Evolutionary conservation across 2,329 filamentous ascomycete species (phyloP).

Genomic region (Microsporum canis): DNA sequence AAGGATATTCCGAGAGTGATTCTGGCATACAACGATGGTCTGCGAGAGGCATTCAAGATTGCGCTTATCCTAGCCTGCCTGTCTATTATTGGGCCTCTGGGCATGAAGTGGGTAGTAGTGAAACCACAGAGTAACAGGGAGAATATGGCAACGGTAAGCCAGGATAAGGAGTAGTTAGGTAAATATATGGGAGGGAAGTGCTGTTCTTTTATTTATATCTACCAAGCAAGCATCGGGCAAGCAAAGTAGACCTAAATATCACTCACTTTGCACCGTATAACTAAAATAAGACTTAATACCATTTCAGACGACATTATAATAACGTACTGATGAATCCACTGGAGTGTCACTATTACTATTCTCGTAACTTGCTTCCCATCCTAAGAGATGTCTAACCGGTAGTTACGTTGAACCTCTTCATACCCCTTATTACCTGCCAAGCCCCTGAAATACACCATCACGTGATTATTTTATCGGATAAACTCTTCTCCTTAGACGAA

Average conservation of each 20-base stretch:
- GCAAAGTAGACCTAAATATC: no score
- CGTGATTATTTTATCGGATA: background rate
- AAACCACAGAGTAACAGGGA: constrained; percentile 10
- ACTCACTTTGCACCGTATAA: no score
- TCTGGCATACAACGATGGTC: constrained; percentile 3
- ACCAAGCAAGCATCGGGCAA: background rate
- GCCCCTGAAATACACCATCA: background rate
- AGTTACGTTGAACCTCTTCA: no score
- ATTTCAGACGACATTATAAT: no score
- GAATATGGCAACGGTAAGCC: background rate
- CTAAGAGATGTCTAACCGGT: no score
- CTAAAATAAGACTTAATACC: no score
- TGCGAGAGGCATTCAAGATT: constrained; percentile 19
- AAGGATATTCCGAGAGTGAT: background rate
- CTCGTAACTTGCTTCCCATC: no score
- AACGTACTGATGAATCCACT: no score
- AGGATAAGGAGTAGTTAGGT: background rate
- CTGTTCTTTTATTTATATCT: background rate
- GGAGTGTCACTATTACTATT: no score
- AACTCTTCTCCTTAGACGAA: constrained; percentile 2
- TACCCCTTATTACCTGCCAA: background rate
- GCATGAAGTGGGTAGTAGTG: constrained; percentile 23
- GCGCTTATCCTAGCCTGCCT: constrained; percentile 19
- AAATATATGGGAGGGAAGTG: background rate
- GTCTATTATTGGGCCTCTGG: constrained; percentile 18